phyloP scores from a whole-genome alignment of 495 filamentous ascomycete species.

The Penicillium tannophilum region DNA sequence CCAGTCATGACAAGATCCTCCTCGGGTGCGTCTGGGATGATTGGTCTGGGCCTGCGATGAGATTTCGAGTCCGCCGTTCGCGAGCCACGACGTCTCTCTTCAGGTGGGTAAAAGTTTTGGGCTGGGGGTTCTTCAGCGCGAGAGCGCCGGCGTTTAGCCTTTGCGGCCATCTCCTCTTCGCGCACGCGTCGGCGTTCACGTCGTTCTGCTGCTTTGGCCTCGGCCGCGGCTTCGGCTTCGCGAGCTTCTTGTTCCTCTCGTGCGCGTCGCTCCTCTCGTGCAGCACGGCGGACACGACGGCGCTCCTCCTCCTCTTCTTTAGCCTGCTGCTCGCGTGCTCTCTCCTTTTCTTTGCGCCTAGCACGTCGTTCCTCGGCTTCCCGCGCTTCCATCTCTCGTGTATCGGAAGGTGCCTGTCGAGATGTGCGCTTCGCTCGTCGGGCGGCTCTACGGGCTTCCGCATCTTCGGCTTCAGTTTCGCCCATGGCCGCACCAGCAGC shows the following conservation, averaged over 20 bases:
- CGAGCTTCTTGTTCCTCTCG: conserved; percentile 51
- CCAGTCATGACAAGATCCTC: conserved; percentile 31
- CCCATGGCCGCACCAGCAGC: conserved; percentile 30
- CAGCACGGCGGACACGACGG: conserved; percentile 44
- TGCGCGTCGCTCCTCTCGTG: conserved; percentile 50
- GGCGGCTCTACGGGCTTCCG: conserved; percentile 54
- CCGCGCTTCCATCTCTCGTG: conserved; percentile 39
- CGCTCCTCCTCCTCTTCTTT: conserved; percentile 54
- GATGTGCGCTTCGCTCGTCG: conserved; percentile 41
- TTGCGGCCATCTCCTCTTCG: conserved; percentile 41
- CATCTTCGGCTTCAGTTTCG: conserved; percentile 53
- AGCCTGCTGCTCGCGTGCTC: conserved; percentile 39
- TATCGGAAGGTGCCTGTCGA: conserved; percentile 39
- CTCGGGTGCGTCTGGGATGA: conserved; percentile 17
- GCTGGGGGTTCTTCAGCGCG: conserved; percentile 34
- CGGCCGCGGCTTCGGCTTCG: conserved; percentile 41
- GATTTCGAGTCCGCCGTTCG: conserved; percentile 31
- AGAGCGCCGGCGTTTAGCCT: conserved; percentile 37
- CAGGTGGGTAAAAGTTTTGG: conserved; percentile 20
- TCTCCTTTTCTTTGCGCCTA: conserved; percentile 43
- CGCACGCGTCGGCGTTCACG: conserved; percentile 42
- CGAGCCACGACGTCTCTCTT: conserved; percentile 26
- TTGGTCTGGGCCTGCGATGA: conserved; percentile 34
- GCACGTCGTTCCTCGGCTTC: conserved; percentile 50
- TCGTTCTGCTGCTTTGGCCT: conserved; percentile 43